Percentiles rank a stretch among this genome's conserved stretches.
Evolutionary conservation across 2,329 filamentous ascomycete species (phyloP).

Genomic region (Fusarium drepaniforme): DNA sequence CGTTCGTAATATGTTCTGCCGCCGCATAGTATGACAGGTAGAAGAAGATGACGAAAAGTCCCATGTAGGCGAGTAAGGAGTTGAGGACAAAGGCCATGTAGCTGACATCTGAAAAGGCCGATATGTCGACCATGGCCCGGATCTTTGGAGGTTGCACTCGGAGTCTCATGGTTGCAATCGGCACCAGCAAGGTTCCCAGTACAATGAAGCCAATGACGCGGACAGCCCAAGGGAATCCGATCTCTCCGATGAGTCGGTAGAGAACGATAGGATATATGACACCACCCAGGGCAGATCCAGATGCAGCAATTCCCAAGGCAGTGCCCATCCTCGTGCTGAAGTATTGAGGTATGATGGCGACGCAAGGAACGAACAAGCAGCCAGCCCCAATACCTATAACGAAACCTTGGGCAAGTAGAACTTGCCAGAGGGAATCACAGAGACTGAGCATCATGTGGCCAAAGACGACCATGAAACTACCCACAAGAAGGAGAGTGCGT

Average conservation of each 20-base stretch:
- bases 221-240: constrained; percentile 48
- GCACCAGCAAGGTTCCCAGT: constrained; percentile 50
- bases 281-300: constrained; percentile 49
- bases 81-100: neutral
- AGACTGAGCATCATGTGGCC: constrained; percentile 59
- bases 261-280: constrained; percentile 50
- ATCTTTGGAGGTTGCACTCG: constrained; percentile 48
- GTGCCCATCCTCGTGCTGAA: constrained; percentile 46
- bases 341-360: constrained; percentile 50
- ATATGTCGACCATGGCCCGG: constrained; percentile 12
- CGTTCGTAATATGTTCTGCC: neutral
- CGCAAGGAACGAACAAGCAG: constrained; percentile 53
- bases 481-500: constrained; percentile 53
- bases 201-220: constrained; percentile 47
- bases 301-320: constrained; percentile 49
- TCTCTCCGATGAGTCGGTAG: constrained; percentile 21
- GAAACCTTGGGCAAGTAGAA: constrained; percentile 58
- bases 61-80: neutral
- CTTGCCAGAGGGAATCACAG: constrained; percentile 57
- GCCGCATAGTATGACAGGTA: neutral
- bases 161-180: constrained; percentile 53
- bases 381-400: constrained; percentile 60
- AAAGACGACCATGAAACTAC: constrained; percentile 57
- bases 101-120: neutral
- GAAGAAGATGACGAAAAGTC: neutral